A percentile compares a stretch with the other conserved stretches of the same genome.
Evolutionary conservation across 2,329 filamentous ascomycete genomes (phyloP).

Genomic region (Cryphonectria parasitica): DNA sequence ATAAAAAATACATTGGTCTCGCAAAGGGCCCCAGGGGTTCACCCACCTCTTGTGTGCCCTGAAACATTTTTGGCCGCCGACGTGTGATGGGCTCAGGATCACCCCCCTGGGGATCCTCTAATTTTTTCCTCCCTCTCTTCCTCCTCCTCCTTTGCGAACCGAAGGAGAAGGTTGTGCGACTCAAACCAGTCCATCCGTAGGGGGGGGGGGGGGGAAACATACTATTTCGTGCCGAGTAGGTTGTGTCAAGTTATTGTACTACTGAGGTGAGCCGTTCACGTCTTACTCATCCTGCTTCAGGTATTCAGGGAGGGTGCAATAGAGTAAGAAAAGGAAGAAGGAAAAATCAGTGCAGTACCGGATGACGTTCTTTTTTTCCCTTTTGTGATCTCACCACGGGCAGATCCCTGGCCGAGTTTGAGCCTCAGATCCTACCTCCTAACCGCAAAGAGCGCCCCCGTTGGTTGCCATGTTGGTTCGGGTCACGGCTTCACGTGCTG

Average conservation of each 20-base stretch:
- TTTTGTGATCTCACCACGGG: background rate
- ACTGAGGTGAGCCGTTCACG: background rate
- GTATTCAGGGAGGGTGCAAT: background rate
- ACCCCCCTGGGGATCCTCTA: background rate
- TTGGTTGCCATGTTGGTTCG: background rate
- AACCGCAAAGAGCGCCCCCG: background rate
- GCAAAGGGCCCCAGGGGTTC: background rate
- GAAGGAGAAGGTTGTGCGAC: background rate
- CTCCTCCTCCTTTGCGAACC: background rate
- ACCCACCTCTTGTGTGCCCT: background rate
- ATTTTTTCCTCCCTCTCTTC: no score
- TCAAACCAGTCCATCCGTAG: background rate
- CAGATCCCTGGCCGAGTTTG: background rate
- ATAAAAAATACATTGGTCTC: background rate
- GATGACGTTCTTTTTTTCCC: background rate
- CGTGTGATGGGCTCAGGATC: slow-evolving; percentile 1
- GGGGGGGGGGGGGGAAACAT: no score
- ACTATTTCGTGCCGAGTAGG: background rate
- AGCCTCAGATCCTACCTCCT: background rate
- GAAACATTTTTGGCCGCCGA: background rate
- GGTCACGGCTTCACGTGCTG: background rate
- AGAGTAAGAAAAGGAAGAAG: background rate
- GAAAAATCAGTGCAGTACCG: background rate
- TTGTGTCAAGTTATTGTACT: background rate
- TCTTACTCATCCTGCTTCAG: background rate